These are phyloP conservation scores for Kwoniella botswanensis DNA, from an alignment of 768 basidiomycete genomes.

Conservation along the genomic window DNA sequence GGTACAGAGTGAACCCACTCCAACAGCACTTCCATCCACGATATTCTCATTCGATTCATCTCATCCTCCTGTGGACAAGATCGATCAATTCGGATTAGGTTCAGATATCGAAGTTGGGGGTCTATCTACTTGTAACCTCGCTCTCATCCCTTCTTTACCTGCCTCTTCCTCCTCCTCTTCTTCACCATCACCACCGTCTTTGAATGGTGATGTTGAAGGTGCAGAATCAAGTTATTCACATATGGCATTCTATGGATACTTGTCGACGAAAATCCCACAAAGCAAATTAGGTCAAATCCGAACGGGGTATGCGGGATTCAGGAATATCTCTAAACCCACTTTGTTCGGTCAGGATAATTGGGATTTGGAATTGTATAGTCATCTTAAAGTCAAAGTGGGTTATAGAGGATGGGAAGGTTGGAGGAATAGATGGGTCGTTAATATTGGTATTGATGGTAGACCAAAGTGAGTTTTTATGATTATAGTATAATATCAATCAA, in stretches of 20 bases:
- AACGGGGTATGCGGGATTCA: slow-evolving; percentile 88
- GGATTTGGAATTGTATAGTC: slow-evolving; percentile 80
- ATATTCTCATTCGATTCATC: slow-evolving; percentile 46
- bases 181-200: background rate
- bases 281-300: slow-evolving; percentile 72
- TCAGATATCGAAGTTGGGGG: slow-evolving; percentile 91
- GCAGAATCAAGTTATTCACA: slow-evolving; percentile 7
- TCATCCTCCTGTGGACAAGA: slow-evolving; percentile 52
- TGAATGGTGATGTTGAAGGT: background rate
- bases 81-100: slow-evolving; percentile 73
- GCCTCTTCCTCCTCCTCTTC: slow-evolving; percentile 1
- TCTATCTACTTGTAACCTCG: slow-evolving; percentile 42
- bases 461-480: slow-evolving; percentile 17
- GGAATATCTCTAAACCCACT: slow-evolving; percentile 80
- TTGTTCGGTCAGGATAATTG: slow-evolving; percentile 84
- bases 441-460: slow-evolving; percentile 82
- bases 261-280: slow-evolving; percentile 71
- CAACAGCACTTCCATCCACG: slow-evolving; percentile 35
- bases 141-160: slow-evolving; percentile 26
- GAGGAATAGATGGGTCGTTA: slow-evolving; percentile 86
- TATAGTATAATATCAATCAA: background rate
- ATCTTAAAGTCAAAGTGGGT: slow-evolving; percentile 78
- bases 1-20: slow-evolving; percentile 41
- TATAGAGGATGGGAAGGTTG: slow-evolving; percentile 76
- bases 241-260: slow-evolving; percentile 74